Evolutionary conservation across 805 yeast species (phyloP), one percentile per base, ranked within the genome.

Genomic region (Helenozyma rhizophorensis): DNA sequence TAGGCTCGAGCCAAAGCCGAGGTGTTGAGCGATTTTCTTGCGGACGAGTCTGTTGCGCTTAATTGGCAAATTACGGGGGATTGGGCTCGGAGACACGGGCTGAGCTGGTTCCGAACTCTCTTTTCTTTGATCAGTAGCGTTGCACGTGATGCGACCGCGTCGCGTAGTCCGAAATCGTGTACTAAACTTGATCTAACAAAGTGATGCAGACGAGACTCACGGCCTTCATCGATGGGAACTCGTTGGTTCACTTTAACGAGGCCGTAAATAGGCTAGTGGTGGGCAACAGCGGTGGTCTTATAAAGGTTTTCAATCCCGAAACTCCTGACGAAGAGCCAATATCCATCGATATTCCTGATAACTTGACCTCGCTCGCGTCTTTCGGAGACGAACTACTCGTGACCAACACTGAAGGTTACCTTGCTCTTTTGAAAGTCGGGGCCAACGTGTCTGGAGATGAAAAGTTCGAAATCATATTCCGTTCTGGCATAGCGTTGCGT

Each of bases 251-350:
- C 16, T 56, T 49, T 36, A 40, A 48, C 33, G 33, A 34, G 16
- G 22, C 32, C 51, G 18, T 53, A 49, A 33, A 61, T 45, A 47
- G 44, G n/a, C 50, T 78, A 3, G 58, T 68, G 21, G 76, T 70
- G 3, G 77, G 74, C n/a, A 77, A 75, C 38, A 67, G 74, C 40
- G 65, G 61, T 19, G 80, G 83, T 1, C 50, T 78, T 15, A 53
- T 72, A 23, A 80, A 78, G 51, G 61, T 76, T 12, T 68, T 78
- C 42, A 61, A 69, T 34, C 42, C 66, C 10, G 51, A 60, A 27
- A 65, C 67, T 16, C 70, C 75, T 1, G 76, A 76, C 28, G 65
- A 72, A 32, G 86, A 80, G 50, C 86, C 87, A 3, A 73, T 65
- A 17, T 68, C 80, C 6, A 43, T 78, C 7, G 83, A 80, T 43